These are phyloP conservation scores for Physaria fendleri DNA, from an alignment of 345 rosid species.

Conservation along the genomic window DNA sequence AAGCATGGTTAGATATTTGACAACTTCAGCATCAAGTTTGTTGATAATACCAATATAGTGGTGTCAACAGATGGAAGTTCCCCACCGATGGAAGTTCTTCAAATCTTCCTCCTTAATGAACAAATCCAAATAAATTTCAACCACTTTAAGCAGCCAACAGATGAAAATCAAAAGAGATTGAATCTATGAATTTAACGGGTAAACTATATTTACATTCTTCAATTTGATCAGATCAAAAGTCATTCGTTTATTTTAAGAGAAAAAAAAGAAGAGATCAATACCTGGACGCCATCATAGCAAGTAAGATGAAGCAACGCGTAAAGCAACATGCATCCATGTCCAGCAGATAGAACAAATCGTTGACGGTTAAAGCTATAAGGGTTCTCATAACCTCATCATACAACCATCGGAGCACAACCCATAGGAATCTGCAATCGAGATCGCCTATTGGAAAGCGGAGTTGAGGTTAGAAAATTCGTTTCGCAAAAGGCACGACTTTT, in stretches of 20 bases:
- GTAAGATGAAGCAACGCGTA: slow-evolving; percentile 96
- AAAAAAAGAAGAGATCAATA: slow-evolving; percentile 23
- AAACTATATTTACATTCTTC: slow-evolving; percentile 4
- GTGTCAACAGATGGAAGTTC: too few relatives aligned
- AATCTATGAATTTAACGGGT: not conserved
- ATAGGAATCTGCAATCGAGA: too few relatives aligned
- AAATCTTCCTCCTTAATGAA: slow-evolving; percentile 81
- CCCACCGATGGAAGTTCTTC: slow-evolving; percentile 89
- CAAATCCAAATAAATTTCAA: slow-evolving; percentile 5
- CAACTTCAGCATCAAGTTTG: slow-evolving; percentile 71
- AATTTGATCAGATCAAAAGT: slow-evolving; percentile 4
- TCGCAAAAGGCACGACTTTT: too few relatives aligned
- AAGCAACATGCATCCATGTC: slow-evolving; percentile 96
- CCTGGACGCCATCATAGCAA: slow-evolving; percentile 87
- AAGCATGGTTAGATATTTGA: slow-evolving; percentile 30
- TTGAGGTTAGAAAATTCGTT: too few relatives aligned
- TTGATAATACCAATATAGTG: too few relatives aligned
- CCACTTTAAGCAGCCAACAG: not conserved
- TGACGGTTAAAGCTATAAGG: slow-evolving; percentile 99
- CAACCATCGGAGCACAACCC: slow-evolving; percentile 79
- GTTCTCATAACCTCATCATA: slow-evolving; percentile 98
- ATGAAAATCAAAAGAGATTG: not conserved
- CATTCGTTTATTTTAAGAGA: too few relatives aligned
- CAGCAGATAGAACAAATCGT: slow-evolving; percentile 90
- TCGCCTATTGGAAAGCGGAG: too few relatives aligned